Conservation (phyloP, 192 early-diverging fungal genomes). For the Entomortierella beljakovae region DNA sequence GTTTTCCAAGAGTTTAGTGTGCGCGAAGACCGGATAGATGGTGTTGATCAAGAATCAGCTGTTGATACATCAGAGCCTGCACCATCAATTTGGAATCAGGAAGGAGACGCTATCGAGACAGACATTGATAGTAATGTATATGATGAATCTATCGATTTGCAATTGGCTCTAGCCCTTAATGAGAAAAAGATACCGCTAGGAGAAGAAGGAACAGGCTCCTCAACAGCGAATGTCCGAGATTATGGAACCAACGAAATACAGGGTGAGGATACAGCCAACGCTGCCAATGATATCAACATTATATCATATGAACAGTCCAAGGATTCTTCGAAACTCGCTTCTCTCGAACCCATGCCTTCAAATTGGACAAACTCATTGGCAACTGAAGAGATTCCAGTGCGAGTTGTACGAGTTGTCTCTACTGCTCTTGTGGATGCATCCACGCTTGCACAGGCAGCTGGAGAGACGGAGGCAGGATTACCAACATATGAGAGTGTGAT, state of each 20-base stretch:
- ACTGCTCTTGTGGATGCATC: conserved; percentile 44
- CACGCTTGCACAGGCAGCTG: conserved; percentile 43
- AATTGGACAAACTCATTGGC: conserved; percentile 19
- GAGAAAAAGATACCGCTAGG: conserved; percentile 28
- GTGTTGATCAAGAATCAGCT: not conserved
- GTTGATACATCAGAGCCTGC: not conserved
- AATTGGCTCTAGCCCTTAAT: not conserved
- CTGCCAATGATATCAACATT: not conserved
- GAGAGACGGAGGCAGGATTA: conserved; percentile 36
- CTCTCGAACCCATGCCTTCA: not conserved
- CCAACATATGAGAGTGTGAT: conserved; percentile 55
- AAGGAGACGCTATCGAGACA: conserved; percentile 22
- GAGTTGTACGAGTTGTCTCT: conserved; percentile 41
- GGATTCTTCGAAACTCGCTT: not conserved
- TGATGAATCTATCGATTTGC: not conserved
- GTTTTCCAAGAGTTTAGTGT: not conserved
- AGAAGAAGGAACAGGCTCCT: conserved; percentile 13
- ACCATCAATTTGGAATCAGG: conserved; percentile 13
- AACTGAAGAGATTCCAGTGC: conserved; percentile 47
- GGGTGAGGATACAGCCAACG: not conserved
- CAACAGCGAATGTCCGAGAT: too few relatives aligned
- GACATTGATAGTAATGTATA: not conserved
- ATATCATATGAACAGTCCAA: not conserved
- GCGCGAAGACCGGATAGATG: not conserved
- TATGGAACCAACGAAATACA: too few relatives aligned